Percentiles rank a stretch among this genome's conserved stretches.
Evolutionary conservation across 2,329 filamentous ascomycete genomes (phyloP).

Genomic region (Harringtonia aguacate): DNA sequence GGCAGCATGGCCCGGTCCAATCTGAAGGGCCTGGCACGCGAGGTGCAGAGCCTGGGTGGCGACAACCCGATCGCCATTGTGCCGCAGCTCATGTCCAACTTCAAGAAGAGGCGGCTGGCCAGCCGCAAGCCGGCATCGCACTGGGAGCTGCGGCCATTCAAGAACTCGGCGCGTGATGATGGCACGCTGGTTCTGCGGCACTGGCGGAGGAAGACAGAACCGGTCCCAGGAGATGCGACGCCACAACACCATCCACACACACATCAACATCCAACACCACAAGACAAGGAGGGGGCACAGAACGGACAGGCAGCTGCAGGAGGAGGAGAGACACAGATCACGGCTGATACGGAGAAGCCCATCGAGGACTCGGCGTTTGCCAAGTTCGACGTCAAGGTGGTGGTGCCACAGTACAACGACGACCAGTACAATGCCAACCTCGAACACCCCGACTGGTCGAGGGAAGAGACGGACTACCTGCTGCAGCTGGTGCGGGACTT

Average conservation of each 20-base stretch:
- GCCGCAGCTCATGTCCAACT: constrained; percentile 41
- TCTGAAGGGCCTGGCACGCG: constrained; percentile 53
- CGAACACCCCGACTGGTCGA: constrained; percentile 70
- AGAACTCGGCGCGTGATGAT: constrained; percentile 66
- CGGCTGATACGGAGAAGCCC: constrained; percentile 10
- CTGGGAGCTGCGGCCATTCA: constrained; percentile 64
- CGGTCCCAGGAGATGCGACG: too few relatives aligned
- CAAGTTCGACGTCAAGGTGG: constrained; percentile 77
- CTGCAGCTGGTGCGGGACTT: constrained; percentile 65
- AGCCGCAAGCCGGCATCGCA: constrained; percentile 43
- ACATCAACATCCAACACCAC: constrained; percentile 8
- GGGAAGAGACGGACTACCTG: constrained; percentile 89
- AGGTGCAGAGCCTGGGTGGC: constrained; percentile 54
- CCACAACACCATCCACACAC: not conserved
- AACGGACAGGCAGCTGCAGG: not conserved
- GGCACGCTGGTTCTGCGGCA: constrained; percentile 59
- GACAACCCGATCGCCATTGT: constrained; percentile 59
- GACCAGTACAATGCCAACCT: constrained; percentile 75
- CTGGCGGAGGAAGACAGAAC: constrained; percentile 54
- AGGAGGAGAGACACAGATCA: not conserved
- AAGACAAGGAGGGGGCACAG: not conserved
- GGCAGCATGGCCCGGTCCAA: constrained; percentile 25
- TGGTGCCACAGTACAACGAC: constrained; percentile 72
- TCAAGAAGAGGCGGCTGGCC: constrained; percentile 47
- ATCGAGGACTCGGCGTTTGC: constrained; percentile 58